phyloP scores from a whole-genome alignment of 2,329 filamentous ascomycete genomes.

The Fusarium nematophilum region DNA sequence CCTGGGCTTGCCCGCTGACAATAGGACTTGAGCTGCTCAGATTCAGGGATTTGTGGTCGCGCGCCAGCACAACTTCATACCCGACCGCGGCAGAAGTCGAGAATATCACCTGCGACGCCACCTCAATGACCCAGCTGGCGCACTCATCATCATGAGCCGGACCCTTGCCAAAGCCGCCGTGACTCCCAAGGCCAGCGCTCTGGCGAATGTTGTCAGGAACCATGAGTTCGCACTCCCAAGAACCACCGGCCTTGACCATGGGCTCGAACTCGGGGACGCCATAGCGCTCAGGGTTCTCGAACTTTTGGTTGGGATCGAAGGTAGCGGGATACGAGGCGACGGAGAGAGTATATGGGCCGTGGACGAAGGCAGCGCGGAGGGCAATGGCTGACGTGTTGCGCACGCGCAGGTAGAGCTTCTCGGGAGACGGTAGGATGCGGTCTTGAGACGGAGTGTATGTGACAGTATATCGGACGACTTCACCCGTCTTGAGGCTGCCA shows the following conservation, averaged over 20 bases:
- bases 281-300: slow-evolving; percentile 74
- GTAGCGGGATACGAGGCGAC: slow-evolving; percentile 85
- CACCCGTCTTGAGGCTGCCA: slow-evolving; percentile 92
- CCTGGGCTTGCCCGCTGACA: slow-evolving; percentile 57
- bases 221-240: slow-evolving; percentile 82
- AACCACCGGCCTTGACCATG: slow-evolving; percentile 92
- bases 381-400: slow-evolving; percentile 93
- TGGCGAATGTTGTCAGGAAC: slow-evolving; percentile 83
- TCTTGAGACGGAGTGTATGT: slow-evolving; percentile 92
- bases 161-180: slow-evolving; percentile 59
- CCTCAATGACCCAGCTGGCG: slow-evolving; percentile 89
- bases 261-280: slow-evolving; percentile 93
- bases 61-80: slow-evolving; percentile 86
- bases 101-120: slow-evolving; percentile 93
- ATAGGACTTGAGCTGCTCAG: slow-evolving; percentile 65
- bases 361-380: slow-evolving; percentile 92
- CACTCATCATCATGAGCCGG: slow-evolving; percentile 63
- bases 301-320: slow-evolving; percentile 86
- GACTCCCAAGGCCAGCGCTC: slow-evolving; percentile 63
- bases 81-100: slow-evolving; percentile 87
- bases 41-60: slow-evolving; percentile 85
- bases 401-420: slow-evolving; percentile 84
- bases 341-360: slow-evolving; percentile 93
- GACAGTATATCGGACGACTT: slow-evolving; percentile 90
- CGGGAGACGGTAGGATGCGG: slow-evolving; percentile 87